These are phyloP conservation scores for Echinosophora koreensis DNA, from an alignment of 306 rosid species.

Conservation along the genomic window DNA sequence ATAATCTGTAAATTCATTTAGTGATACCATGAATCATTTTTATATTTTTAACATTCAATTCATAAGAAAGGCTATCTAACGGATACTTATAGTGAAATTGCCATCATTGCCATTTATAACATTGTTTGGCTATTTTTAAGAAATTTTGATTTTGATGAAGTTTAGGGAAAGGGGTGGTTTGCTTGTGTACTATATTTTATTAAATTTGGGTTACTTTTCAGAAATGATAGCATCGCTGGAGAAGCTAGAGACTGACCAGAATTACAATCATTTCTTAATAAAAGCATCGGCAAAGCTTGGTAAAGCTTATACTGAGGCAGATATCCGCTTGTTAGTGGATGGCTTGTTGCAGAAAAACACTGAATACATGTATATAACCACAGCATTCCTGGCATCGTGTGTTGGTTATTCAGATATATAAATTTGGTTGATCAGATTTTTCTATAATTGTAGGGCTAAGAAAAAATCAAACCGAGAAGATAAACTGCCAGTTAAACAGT, in stretches of 20 bases:
- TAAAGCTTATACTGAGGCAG: slow-evolving; percentile 65
- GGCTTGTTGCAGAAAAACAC: slow-evolving; percentile 66
- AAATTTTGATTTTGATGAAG: background rate
- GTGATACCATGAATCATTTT: background rate
- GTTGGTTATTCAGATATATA: slow-evolving; percentile 32
- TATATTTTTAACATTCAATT: background rate
- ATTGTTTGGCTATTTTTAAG: background rate
- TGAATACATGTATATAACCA: slow-evolving; percentile 65
- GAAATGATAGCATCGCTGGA: slow-evolving; percentile 66
- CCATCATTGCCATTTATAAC: background rate
- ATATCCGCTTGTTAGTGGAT: slow-evolving; percentile 64
- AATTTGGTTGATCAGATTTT: slow-evolving; percentile 4
- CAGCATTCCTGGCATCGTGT: slow-evolving; percentile 22
- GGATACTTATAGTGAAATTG: background rate
- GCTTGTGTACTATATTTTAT: background rate
- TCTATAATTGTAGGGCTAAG: slow-evolving; percentile 64
- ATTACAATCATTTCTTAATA: slow-evolving; percentile 51
- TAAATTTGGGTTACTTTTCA: slow-evolving; percentile 45
- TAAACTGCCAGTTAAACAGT: slow-evolving; percentile 71
- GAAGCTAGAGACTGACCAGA: slow-evolving; percentile 59
- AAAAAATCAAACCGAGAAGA: slow-evolving; percentile 75
- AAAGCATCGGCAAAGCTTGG: slow-evolving; percentile 72
- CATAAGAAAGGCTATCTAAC: background rate
- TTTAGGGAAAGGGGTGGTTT: background rate
- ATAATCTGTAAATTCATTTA: too few species aligned